Conservation (phyloP, 2,329 filamentous ascomycete genomes). For the Drechmeria coniospora region DNA sequence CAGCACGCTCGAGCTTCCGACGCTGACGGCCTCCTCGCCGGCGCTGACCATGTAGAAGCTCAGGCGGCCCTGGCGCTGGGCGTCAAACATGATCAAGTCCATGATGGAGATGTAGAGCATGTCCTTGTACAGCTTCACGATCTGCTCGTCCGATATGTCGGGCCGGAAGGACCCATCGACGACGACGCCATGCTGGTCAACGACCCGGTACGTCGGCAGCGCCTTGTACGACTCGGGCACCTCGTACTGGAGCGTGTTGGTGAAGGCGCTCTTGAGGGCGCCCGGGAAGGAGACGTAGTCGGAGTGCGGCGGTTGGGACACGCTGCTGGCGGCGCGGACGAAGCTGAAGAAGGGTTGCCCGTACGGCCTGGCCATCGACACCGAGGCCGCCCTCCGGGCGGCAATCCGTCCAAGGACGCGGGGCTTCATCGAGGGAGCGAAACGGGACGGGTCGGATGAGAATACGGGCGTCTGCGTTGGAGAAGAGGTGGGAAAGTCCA, state of each 20-base stretch:
- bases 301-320: slow-evolving; percentile 41
- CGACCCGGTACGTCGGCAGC: slow-evolving; percentile 80
- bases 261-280: slow-evolving; percentile 91
- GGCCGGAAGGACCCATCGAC: slow-evolving; percentile 58
- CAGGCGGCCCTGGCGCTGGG: slow-evolving; percentile 82
- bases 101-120: slow-evolving; percentile 65
- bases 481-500: too few relatives aligned
- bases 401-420: slow-evolving; percentile 15
- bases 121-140: slow-evolving; percentile 45
- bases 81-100: slow-evolving; percentile 97
- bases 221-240: slow-evolving; percentile 56
- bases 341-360: slow-evolving; percentile 6
- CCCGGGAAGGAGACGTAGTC: slow-evolving; percentile 65
- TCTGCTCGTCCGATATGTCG: slow-evolving; percentile 50
- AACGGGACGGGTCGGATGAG: too few relatives aligned
- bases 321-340: slow-evolving; percentile 27
- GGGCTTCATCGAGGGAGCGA: slow-evolving; percentile 17
- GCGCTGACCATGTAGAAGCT: slow-evolving; percentile 97
- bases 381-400: slow-evolving; percentile 10
- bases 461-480: too few relatives aligned
- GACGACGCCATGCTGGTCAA: slow-evolving; percentile 75
- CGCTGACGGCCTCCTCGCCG: slow-evolving; percentile 85
- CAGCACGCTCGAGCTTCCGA: slow-evolving; percentile 75
- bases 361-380: slow-evolving; percentile 9
- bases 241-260: slow-evolving; percentile 61